phyloP scores from a whole-genome alignment of 2,329 filamentous ascomycete genomes.

The Chaetomiaceae sp. region DNA sequence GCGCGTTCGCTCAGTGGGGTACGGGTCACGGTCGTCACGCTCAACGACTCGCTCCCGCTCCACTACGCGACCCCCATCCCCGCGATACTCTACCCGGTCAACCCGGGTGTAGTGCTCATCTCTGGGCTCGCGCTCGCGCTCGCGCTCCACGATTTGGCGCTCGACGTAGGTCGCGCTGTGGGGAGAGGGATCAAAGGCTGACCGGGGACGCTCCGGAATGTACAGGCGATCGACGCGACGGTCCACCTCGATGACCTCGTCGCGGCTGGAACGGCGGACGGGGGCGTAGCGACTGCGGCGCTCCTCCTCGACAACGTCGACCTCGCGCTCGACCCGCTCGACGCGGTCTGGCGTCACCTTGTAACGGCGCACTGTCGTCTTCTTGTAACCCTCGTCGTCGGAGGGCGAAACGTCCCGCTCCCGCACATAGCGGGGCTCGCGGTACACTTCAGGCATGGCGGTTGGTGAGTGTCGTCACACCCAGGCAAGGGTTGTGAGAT shows the following conservation, averaged over 20 bases:
- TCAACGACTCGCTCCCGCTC: conserved; percentile 24
- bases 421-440: conserved; percentile 33
- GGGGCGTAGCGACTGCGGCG: conserved; percentile 41
- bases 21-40: conserved; percentile 25
- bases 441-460: conserved; percentile 33
- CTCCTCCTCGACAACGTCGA: conserved; percentile 43
- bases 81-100: conserved; percentile 28
- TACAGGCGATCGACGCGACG: conserved; percentile 40
- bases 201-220: conserved; percentile 47
- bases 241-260: conserved; percentile 41
- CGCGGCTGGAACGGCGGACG: conserved; percentile 34
- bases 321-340: conserved; percentile 36
- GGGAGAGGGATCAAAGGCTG: conserved; percentile 41
- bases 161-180: conserved; percentile 30
- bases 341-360: conserved; percentile 43
- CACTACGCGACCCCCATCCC: conserved; percentile 19
- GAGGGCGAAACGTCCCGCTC: conserved; percentile 33
- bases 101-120: conserved; percentile 27
- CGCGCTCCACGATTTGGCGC: conserved; percentile 30
- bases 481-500: conserved; percentile 1
- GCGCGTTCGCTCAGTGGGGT: conserved; percentile 23
- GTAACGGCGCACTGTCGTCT: conserved; percentile 49
- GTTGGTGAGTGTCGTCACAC: conserved; percentile 14
- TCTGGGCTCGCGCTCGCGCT: conserved; percentile 26
- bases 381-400: conserved; percentile 44